Evolutionary conservation across 2,329 filamentous ascomycete genomes (phyloP).

Genomic region (Colletotrichum melonis): DNA sequence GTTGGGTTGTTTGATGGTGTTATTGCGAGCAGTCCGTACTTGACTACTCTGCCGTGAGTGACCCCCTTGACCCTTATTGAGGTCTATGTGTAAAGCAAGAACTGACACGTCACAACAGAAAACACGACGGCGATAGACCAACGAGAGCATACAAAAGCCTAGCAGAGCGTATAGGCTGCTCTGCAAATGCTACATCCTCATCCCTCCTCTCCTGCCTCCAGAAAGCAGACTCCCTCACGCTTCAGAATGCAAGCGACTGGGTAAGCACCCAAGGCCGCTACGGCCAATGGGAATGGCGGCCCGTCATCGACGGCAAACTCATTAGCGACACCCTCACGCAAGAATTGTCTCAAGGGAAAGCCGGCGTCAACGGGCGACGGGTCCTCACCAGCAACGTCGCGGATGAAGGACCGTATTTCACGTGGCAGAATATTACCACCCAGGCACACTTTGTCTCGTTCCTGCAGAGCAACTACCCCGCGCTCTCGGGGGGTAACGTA

Average conservation of each 20-base stretch:
- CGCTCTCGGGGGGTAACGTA: not conserved
- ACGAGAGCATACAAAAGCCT: not conserved
- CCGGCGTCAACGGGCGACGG: not conserved
- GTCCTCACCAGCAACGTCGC: conserved; percentile 27
- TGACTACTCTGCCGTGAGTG: conserved; percentile 18
- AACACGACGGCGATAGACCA: not conserved
- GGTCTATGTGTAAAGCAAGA: no score
- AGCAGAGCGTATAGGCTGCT: conserved; percentile 20
- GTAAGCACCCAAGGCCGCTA: conserved; percentile 21
- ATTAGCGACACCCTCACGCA: not conserved
- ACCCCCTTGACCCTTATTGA: no score
- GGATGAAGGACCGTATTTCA: conserved; percentile 26
- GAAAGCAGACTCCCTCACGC: conserved; percentile 7
- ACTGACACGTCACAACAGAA: not conserved
- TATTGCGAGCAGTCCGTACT: conserved; percentile 25
- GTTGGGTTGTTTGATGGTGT: conserved; percentile 12
- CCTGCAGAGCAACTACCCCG: conserved; percentile 6
- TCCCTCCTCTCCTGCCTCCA: conserved; percentile 17
- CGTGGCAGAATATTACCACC: conserved; percentile 13
- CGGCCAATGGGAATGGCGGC: conserved; percentile 21
- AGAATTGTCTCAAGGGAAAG: not conserved
- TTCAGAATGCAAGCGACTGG: conserved; percentile 28
- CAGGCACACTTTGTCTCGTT: conserved; percentile 12
- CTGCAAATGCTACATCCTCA: not conserved
- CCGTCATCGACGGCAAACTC: conserved; percentile 20